A percentile compares a stretch with the other conserved stretches of the same genome.
Evolutionary conservation across 345 rosid species (phyloP).

Genomic region (Aurinia saxatilis): DNA sequence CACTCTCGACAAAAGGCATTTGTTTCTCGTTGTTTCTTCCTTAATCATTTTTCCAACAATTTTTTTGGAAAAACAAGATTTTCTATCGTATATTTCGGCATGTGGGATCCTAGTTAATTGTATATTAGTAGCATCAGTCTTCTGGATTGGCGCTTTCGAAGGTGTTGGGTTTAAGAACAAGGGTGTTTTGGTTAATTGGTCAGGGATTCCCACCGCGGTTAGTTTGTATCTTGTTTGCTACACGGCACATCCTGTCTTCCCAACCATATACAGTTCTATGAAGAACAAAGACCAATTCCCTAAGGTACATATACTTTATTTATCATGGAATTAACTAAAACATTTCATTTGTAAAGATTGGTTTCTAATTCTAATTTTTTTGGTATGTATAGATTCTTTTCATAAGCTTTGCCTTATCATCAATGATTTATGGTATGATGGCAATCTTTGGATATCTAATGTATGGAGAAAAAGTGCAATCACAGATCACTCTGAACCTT

Average conservation of each 20-base stretch:
- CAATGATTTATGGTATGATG: not conserved
- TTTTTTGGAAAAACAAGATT: not conserved
- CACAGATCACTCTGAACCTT: slow-evolving; percentile 12
- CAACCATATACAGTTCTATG: slow-evolving; percentile 63
- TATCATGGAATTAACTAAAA: slow-evolving; percentile 30
- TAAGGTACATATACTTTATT: slow-evolving; percentile 1
- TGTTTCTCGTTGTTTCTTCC: not conserved
- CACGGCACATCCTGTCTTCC: slow-evolving; percentile 81
- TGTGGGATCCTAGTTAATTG: not conserved
- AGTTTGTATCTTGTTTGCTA: slow-evolving; percentile 75
- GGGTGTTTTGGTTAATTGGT: not conserved
- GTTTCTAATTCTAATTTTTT: not conserved
- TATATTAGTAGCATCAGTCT: not conserved
- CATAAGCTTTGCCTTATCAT: slow-evolving; percentile 1
- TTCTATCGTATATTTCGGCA: not conserved
- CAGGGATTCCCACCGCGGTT: slow-evolving; percentile 37
- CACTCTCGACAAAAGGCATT: not conserved
- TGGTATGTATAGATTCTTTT: not conserved
- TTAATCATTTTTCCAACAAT: not conserved
- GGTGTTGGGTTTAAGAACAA: not conserved
- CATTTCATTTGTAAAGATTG: not conserved
- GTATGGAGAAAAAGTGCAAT: slow-evolving; percentile 7
- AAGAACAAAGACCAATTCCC: slow-evolving; percentile 57
- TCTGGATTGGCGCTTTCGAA: not conserved
- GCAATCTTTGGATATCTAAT: slow-evolving; percentile 6